Conservation (phyloP, 441 rosid species). For the Populus tomentosa region DNA sequence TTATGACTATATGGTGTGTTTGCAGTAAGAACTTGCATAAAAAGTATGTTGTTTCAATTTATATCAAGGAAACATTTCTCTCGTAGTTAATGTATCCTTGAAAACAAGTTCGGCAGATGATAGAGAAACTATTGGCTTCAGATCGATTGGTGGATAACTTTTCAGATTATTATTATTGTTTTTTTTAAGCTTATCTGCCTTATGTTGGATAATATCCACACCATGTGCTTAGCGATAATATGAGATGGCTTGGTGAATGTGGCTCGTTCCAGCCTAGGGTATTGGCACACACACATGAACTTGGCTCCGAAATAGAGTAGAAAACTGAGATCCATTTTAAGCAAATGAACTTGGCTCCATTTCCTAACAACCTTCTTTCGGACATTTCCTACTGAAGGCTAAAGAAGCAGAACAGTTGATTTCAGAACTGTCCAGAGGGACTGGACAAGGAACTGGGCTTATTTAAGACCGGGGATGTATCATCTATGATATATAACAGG, state of each 20-base stretch:
- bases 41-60: neutral
- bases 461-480: no score
- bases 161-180: neutral
- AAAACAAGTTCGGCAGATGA: neutral
- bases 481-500: no score
- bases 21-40: neutral
- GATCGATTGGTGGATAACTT: neutral
- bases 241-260: neutral
- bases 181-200: neutral
- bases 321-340: neutral
- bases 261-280: neutral
- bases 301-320: neutral
- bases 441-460: no score
- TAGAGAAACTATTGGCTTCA: neutral
- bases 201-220: neutral
- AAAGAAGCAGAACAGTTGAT: no score
- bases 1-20: neutral
- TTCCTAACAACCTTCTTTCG: no score
- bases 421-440: no score
- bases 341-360: neutral
- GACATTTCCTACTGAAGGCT: no score
- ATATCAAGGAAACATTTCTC: neutral
- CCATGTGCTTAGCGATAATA: neutral
- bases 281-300: neutral
- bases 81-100: neutral